These are phyloP conservation scores for Albatrellus sp. DNA, from an alignment of 1,284 basidiomycete genomes.

Conservation along the genomic window DNA sequence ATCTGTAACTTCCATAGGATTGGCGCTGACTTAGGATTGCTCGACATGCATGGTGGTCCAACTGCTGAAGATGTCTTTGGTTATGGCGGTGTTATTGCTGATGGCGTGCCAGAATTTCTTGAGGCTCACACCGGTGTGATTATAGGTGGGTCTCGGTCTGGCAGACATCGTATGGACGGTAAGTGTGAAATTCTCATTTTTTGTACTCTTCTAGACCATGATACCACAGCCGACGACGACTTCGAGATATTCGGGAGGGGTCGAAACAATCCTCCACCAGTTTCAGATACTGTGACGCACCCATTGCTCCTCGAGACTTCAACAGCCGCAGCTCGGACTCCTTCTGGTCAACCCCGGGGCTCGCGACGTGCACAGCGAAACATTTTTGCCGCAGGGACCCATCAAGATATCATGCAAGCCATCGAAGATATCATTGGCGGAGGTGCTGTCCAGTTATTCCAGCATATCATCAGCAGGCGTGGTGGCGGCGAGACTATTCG, in stretches of 20 bases:
- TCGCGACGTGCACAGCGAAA: constrained; percentile 43
- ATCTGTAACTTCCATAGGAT: constrained; percentile 21
- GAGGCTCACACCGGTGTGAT: constrained; percentile 27
- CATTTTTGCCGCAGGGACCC: constrained; percentile 32
- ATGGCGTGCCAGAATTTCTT: constrained; percentile 20
- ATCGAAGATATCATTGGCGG: constrained; percentile 78
- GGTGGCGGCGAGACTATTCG: constrained; percentile 50
- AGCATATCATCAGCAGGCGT: constrained; percentile 59
- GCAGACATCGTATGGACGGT: constrained; percentile 41
- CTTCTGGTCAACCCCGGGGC: constrained; percentile 33
- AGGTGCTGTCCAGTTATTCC: constrained; percentile 74
- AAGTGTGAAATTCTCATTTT: constrained; percentile 12
- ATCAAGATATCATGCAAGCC: constrained; percentile 60
- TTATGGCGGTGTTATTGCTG: constrained; percentile 35
- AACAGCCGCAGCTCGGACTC: constrained; percentile 29
- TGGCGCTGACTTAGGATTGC: constrained; percentile 35
- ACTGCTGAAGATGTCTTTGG: constrained; percentile 38
- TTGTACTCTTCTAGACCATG: constrained; percentile 2
- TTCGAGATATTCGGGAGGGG: constrained; percentile 51
- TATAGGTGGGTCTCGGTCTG: constrained; percentile 27
- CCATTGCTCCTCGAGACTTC: constrained; percentile 68
- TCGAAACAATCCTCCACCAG: constrained; percentile 33
- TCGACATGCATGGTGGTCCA: constrained; percentile 29
- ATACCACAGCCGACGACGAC: constrained; percentile 32
- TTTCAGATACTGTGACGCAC: constrained; percentile 63